These are phyloP conservation scores for Yamadazyma sp. DNA, from an alignment of 805 yeast genomes.

Conservation along the genomic window DNA sequence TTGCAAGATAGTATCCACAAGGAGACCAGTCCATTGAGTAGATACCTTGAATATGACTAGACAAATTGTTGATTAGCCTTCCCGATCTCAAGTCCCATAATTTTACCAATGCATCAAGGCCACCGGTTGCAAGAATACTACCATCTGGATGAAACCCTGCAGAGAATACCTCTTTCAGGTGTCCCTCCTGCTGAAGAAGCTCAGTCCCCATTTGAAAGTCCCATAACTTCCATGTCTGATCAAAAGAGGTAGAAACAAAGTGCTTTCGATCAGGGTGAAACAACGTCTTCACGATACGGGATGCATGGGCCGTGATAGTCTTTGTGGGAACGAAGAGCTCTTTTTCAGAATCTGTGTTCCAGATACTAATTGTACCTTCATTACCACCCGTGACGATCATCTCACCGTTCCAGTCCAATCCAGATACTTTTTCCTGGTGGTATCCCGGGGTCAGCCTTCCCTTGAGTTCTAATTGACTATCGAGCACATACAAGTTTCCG, in stretches of 20 bases:
- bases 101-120: slow-evolving; percentile 69
- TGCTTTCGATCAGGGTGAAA: slow-evolving; percentile 64
- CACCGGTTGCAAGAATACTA: slow-evolving; percentile 70
- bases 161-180: slow-evolving; percentile 66
- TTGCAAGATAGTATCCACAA: slow-evolving; percentile 73
- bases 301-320: slow-evolving; percentile 34
- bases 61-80: slow-evolving; percentile 52
- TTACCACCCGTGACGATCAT: slow-evolving; percentile 36
- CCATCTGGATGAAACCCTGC: slow-evolving; percentile 76
- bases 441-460: slow-evolving; percentile 31
- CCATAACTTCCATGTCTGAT: slow-evolving; percentile 88
- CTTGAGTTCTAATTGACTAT: slow-evolving; percentile 34
- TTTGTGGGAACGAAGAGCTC: slow-evolving; percentile 17
- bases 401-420: slow-evolving; percentile 58
- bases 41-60: slow-evolving; percentile 72
- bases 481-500: slow-evolving; percentile 61
- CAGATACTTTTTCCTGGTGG: slow-evolving; percentile 70
- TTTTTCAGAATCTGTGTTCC: slow-evolving; percentile 21
- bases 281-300: slow-evolving; percentile 57
- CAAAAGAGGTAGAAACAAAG: slow-evolving; percentile 74
- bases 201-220: slow-evolving; percentile 50
- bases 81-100: slow-evolving; percentile 91
- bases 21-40: slow-evolving; percentile 72
- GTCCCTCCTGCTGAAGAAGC: slow-evolving; percentile 80
- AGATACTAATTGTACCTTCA: slow-evolving; percentile 36